Evolutionary conservation across 1,139 yeast species (phyloP).

Genomic region (Lodderomyces elongisporus): DNA sequence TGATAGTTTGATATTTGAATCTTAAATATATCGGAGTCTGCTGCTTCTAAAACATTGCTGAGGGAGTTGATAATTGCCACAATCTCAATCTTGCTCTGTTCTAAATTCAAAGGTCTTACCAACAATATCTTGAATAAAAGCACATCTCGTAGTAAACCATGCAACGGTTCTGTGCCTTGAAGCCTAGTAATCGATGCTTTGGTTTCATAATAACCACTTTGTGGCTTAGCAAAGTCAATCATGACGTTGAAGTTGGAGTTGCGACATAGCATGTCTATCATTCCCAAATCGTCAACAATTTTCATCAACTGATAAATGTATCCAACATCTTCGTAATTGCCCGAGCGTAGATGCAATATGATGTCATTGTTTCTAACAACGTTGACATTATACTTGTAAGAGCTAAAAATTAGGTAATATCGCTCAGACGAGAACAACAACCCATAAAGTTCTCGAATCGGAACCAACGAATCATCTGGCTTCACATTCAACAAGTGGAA

Average conservation of each 20-base stretch:
- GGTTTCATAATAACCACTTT: slow-evolving; percentile 12
- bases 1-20: slow-evolving; percentile 33
- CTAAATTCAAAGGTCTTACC: slow-evolving; percentile 21
- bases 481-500: slow-evolving; percentile 31
- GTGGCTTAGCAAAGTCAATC: slow-evolving; percentile 9
- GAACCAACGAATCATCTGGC: slow-evolving; percentile 18
- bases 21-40: slow-evolving; percentile 24
- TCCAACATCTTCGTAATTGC: slow-evolving; percentile 2
- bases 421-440: slow-evolving; percentile 31
- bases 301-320: slow-evolving; percentile 16
- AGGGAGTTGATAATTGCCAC: slow-evolving; percentile 19
- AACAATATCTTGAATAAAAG: slow-evolving; percentile 30
- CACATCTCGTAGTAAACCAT: slow-evolving; percentile 7
- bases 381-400: slow-evolving; percentile 21
- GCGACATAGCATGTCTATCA: slow-evolving; percentile 15
- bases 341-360: slow-evolving; percentile 11
- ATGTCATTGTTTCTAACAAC: slow-evolving; percentile 19
- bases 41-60: slow-evolving; percentile 17
- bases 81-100: slow-evolving; percentile 20
- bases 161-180: slow-evolving; percentile 6
- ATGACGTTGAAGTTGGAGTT: slow-evolving; percentile 15
- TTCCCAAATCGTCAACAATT: slow-evolving; percentile 11
- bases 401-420: slow-evolving; percentile 26
- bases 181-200: slow-evolving; percentile 11
- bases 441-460: slow-evolving; percentile 34